These are phyloP conservation scores for Alopecurus myosuroides DNA, from an alignment of 176 grass and related monocot species.

Conservation along the genomic window DNA sequence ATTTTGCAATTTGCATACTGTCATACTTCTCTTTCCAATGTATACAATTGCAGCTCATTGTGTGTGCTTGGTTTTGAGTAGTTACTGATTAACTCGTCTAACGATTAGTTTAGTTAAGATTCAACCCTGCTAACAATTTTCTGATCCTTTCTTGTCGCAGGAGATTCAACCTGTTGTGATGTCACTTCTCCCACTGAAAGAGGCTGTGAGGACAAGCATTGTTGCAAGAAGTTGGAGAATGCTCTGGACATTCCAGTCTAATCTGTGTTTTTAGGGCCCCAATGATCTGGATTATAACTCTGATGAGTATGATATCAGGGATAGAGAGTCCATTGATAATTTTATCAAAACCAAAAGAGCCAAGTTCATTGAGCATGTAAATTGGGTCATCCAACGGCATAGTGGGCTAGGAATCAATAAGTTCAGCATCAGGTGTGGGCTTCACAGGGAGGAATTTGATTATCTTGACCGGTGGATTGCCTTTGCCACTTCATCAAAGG, in stretches of 20 bases:
- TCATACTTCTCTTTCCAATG: background rate
- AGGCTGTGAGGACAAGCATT: background rate
- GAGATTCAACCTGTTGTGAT: background rate
- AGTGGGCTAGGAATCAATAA: background rate
- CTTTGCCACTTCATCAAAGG: slow-evolving; percentile 14
- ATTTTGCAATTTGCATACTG: background rate
- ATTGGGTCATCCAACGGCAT: background rate
- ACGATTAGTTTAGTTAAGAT: background rate
- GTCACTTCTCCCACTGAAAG: slow-evolving; percentile 5
- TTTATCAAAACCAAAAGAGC: background rate
- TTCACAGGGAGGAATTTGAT: background rate
- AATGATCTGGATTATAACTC: background rate
- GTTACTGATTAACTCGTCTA: background rate
- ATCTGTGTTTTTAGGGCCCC: slow-evolving; percentile 12
- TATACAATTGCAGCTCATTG: background rate
- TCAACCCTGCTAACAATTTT: background rate
- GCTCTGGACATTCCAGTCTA: background rate
- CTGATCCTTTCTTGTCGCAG: background rate
- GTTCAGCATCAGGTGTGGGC: background rate
- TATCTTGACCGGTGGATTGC: background rate
- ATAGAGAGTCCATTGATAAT: background rate
- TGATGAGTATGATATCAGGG: background rate
- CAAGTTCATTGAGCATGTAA: background rate
- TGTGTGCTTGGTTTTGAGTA: background rate
- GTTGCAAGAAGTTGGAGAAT: background rate